Evolutionary conservation across 768 basidiomycete species (phyloP).

Genomic region (Lactarius sp.): DNA sequence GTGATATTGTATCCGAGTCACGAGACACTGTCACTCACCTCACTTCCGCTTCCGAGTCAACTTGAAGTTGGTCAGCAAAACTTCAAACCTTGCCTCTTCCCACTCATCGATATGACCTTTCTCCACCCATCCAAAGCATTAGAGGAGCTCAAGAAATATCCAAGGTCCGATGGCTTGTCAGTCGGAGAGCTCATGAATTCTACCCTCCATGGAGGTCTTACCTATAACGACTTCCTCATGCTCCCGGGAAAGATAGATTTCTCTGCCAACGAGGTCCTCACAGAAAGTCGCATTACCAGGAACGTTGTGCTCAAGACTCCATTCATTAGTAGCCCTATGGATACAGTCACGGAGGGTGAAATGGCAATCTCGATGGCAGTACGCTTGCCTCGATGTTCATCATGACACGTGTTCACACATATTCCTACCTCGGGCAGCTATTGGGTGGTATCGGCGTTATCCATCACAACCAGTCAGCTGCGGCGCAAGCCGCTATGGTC

Average conservation of each 20-base stretch:
- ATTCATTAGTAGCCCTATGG: conserved; percentile 98
- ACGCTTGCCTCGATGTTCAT: conserved; percentile 30
- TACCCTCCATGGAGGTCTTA: conserved; percentile 80
- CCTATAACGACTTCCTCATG: conserved; percentile 95
- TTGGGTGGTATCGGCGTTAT: conserved; percentile 97
- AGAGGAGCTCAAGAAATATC: conserved; percentile 68
- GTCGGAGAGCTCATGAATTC: conserved; percentile 86
- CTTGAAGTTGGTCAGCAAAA: too few relatives aligned
- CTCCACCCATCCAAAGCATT: conserved; percentile 52
- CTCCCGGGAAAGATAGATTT: conserved; percentile 97
- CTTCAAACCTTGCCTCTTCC: too few relatives aligned
- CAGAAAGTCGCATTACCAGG: conserved; percentile 83
- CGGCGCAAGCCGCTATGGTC: conserved; percentile 93
- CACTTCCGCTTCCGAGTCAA: too few relatives aligned
- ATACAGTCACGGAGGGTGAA: conserved; percentile 94
- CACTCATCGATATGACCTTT: neutral
- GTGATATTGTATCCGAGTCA: neutral
- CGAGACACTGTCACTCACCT: too few relatives aligned
- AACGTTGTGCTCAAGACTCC: conserved; percentile 92
- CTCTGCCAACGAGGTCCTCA: conserved; percentile 68
- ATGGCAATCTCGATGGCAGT: conserved; percentile 95
- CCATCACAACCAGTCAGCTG: conserved; percentile 88
- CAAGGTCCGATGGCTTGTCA: conserved; percentile 74
- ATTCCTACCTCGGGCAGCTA: conserved; percentile 42
- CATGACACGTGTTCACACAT: conserved; percentile 17